Evolutionary conservation across 2,329 filamentous ascomycete species (phyloP).

Genomic region (Paraphaeosphaeria minitans): DNA sequence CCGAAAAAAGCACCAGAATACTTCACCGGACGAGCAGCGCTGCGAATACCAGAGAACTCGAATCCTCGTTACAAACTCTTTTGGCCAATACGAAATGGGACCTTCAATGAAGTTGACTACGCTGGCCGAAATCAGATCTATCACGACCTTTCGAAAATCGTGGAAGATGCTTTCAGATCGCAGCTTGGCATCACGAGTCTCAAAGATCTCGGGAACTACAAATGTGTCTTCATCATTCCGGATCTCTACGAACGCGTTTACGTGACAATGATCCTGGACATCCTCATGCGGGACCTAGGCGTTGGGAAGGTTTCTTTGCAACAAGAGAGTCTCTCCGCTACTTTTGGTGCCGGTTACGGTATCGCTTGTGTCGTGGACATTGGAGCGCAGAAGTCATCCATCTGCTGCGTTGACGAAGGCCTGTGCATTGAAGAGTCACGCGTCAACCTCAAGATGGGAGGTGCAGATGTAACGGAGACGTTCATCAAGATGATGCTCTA

Average conservation of each 20-base stretch:
- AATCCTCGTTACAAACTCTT: slow-evolving; percentile 87
- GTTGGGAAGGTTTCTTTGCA: slow-evolving; percentile 92
- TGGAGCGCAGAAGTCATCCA: slow-evolving; percentile 94
- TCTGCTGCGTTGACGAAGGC: slow-evolving; percentile 96
- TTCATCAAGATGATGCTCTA: slow-evolving; percentile 98
- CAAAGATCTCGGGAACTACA: slow-evolving; percentile 86
- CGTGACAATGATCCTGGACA: slow-evolving; percentile 81
- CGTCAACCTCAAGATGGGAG: slow-evolving; percentile 93
- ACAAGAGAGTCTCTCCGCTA: slow-evolving; percentile 92
- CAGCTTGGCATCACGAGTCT: slow-evolving; percentile 79
- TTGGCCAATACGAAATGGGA: slow-evolving; percentile 88
- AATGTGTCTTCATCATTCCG: slow-evolving; percentile 95
- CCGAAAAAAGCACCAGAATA: slow-evolving; percentile 69
- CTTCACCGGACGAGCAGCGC: slow-evolving; percentile 80
- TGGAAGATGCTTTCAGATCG: slow-evolving; percentile 84
- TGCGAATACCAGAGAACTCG: slow-evolving; percentile 88
- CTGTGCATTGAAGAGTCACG: slow-evolving; percentile 93
- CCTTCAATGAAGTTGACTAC: slow-evolving; percentile 91
- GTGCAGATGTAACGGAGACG: slow-evolving; percentile 88
- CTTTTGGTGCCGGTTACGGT: slow-evolving; percentile 93
- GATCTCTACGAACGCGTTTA: slow-evolving; percentile 96
- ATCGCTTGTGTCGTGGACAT: slow-evolving; percentile 95
- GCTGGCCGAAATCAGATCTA: slow-evolving; percentile 76
- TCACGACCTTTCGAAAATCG: slow-evolving; percentile 83
- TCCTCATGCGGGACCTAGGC: slow-evolving; percentile 86